Evolutionary conservation across 441 rosid species (phyloP).

Genomic region (Pelargonium citronellum): DNA sequence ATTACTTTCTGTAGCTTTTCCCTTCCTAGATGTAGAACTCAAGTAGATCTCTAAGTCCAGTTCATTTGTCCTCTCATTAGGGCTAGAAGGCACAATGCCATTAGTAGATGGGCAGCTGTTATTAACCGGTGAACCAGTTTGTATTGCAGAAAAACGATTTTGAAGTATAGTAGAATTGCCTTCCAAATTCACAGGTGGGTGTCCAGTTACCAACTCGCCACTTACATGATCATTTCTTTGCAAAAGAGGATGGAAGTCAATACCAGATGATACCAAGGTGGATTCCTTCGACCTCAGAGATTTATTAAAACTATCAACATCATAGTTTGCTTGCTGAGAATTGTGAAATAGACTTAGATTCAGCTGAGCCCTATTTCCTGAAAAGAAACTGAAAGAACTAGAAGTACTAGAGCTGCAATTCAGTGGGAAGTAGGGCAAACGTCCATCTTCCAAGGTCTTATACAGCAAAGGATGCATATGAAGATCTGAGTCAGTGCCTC

Average conservation of each 20-base stretch:
- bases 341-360: constrained; percentile 67
- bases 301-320: constrained; percentile 31
- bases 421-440: constrained; percentile 46
- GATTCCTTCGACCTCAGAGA: constrained; percentile 41
- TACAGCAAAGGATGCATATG: constrained; percentile 93
- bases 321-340: constrained; percentile 42
- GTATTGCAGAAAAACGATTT: constrained; percentile 33
- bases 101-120: constrained; percentile 25
- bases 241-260: constrained; percentile 87
- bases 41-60: constrained; percentile 74
- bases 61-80: constrained; percentile 41
- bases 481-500: constrained; percentile 44
- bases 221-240: constrained; percentile 51
- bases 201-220: constrained; percentile 25
- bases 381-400: constrained; percentile 62
- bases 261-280: constrained; percentile 37
- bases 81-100: constrained; percentile 27
- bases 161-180: constrained; percentile 34
- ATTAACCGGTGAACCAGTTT: constrained; percentile 26
- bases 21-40: constrained; percentile 48
- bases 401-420: constrained; percentile 36
- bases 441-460: constrained; percentile 59
- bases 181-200: constrained; percentile 30
- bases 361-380: constrained; percentile 72
- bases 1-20: constrained; percentile 29